phyloP scores from a whole-genome alignment of 768 basidiomycete species.

The Mycena indigotica region DNA sequence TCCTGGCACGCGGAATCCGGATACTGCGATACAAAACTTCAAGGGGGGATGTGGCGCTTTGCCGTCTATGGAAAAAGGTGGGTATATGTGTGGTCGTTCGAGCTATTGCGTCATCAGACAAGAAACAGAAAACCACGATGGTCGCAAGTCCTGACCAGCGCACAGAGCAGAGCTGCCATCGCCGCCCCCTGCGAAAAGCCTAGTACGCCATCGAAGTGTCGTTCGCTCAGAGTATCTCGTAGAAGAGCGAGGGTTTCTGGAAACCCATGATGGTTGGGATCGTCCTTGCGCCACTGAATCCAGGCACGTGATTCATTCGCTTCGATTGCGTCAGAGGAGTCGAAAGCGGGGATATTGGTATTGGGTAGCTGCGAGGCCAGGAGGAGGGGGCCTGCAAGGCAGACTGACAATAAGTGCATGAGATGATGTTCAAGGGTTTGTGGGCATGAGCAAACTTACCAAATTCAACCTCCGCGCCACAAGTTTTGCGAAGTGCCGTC shows the following conservation, averaged over 20 bases:
- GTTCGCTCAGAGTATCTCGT: slow-evolving; percentile 56
- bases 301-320: slow-evolving; percentile 63
- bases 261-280: slow-evolving; percentile 55
- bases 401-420: slow-evolving; percentile 48
- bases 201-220: slow-evolving; percentile 61
- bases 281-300: slow-evolving; percentile 63
- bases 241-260: slow-evolving; percentile 58
- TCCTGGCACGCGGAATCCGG: slow-evolving; percentile 64
- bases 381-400: slow-evolving; percentile 70
- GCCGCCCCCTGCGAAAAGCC: slow-evolving; percentile 63
- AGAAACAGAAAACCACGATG: not conserved
- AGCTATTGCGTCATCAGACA: slow-evolving; percentile 39
- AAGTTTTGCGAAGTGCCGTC: slow-evolving; percentile 71
- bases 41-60: slow-evolving; percentile 71
- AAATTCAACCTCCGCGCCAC: slow-evolving; percentile 64
- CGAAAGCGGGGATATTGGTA: slow-evolving; percentile 49
- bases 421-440: not conserved
- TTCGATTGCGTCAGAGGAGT: slow-evolving; percentile 39
- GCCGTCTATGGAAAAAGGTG: slow-evolving; percentile 64
- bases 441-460: slow-evolving; percentile 41
- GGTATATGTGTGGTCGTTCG: slow-evolving; percentile 53
- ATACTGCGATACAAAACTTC: slow-evolving; percentile 73
- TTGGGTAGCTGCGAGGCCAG: too few species aligned
- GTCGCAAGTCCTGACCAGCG: slow-evolving; percentile 58
- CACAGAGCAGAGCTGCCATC: slow-evolving; percentile 69